These are phyloP conservation scores for Pyrus bretschneideri DNA, from an alignment of 306 rosid genomes.

Conservation along the genomic window DNA sequence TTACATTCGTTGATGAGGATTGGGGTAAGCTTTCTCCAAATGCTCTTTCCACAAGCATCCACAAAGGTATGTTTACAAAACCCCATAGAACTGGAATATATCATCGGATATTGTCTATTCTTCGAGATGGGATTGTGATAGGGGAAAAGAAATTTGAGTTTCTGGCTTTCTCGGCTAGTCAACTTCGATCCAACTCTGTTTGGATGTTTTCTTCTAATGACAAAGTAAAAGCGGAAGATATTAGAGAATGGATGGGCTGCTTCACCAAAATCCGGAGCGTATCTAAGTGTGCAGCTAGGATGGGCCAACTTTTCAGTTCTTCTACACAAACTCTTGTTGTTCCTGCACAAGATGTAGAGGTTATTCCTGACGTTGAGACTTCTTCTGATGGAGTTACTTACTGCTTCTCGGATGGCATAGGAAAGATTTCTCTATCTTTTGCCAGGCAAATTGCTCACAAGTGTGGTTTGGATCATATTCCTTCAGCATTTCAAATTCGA, in stretches of 20 bases:
- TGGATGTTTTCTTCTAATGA: conserved; percentile 98
- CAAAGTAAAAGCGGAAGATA: conserved; percentile 63
- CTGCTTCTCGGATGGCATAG: conserved; percentile 97
- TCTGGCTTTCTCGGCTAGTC: conserved; percentile 97
- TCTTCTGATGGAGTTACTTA: conserved; percentile 51
- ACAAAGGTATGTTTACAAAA: conserved; percentile 49
- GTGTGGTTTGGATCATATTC: conserved; percentile 53
- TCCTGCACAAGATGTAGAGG: conserved; percentile 58
- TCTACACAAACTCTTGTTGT: conserved; percentile 70
- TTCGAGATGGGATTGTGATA: conserved; percentile 76
- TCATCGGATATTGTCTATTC: conserved; percentile 56
- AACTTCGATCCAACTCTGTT: conserved; percentile 76
- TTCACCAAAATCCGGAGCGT: conserved; percentile 71
- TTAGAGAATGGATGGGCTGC: conserved; percentile 96
- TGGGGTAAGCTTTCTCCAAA: conserved; percentile 73
- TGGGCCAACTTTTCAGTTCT: conserved; percentile 96
- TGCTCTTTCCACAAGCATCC: conserved; percentile 55
- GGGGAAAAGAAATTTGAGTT: conserved; percentile 78
- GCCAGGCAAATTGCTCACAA: conserved; percentile 74
- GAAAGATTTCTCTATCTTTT: conserved; percentile 72
- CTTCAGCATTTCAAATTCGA: conserved; percentile 94
- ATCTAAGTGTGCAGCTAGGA: conserved; percentile 95
- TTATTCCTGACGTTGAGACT: conserved; percentile 77
- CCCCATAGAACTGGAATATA: conserved; percentile 62
- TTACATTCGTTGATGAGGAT: conserved; percentile 92